These are phyloP conservation scores for Yamagishiella unicocca DNA, from an alignment of 139 green algal species.

Conservation along the genomic window DNA sequence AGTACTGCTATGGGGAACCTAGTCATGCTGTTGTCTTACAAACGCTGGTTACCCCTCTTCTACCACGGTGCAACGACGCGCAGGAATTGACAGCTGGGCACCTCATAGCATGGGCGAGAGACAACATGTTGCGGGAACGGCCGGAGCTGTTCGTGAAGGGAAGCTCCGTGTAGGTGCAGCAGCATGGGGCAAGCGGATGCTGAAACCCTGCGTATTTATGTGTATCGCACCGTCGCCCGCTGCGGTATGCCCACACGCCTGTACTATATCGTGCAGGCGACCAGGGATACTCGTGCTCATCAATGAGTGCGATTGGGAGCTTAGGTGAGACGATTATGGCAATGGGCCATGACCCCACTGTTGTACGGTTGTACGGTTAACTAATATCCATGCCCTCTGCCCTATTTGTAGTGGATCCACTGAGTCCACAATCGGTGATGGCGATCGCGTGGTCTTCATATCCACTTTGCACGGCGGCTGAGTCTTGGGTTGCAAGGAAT, in stretches of 20 bases:
- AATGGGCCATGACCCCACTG: too few species aligned
- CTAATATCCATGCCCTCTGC: not conserved
- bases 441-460: constrained; percentile 91
- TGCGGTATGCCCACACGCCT: too few species aligned
- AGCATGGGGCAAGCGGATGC: too few species aligned
- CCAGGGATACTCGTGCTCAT: constrained; percentile 95
- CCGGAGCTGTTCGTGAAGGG: constrained; percentile 93
- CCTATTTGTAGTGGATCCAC: constrained; percentile 72
- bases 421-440: constrained; percentile 76
- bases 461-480: constrained; percentile 95
- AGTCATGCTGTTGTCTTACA: not conserved
- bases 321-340: constrained; percentile 69
- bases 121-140: constrained; percentile 84
- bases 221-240: too few species aligned
- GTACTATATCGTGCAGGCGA: constrained; percentile 69
- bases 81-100: constrained; percentile 71
- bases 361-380: too few species aligned
- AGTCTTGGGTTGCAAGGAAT: too few species aligned
- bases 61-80: not conserved
- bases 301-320: constrained; percentile 96
- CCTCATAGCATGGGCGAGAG: constrained; percentile 77
- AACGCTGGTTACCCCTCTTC: not conserved
- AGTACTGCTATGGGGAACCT: not conserved
- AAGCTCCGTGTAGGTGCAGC: constrained; percentile 77
- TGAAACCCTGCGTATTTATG: too few species aligned